Conservation (phyloP, 805 yeast genomes). For the Yarrowia yakushimensis region DNA sequence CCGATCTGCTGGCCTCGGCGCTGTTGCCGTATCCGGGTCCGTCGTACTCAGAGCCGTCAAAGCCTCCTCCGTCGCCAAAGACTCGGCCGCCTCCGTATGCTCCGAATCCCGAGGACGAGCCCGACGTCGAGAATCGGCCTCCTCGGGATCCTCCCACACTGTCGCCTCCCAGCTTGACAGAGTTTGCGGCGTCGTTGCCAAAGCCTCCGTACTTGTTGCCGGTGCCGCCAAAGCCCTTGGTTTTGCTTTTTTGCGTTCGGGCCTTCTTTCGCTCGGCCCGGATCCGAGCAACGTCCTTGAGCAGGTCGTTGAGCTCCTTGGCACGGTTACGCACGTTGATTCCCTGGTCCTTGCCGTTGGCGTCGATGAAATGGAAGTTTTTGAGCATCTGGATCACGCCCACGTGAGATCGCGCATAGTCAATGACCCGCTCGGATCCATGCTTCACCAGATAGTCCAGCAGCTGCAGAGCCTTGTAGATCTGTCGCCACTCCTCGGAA, state of each 20-base stretch:
- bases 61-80: conserved; percentile 44
- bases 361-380: conserved; percentile 89
- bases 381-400: conserved; percentile 82
- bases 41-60: conserved; percentile 37
- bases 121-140: conserved; percentile 24
- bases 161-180: conserved; percentile 2
- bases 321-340: conserved; percentile 90
- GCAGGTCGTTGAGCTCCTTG: conserved; percentile 63
- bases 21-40: conserved; percentile 34
- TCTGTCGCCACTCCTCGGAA: conserved; percentile 97
- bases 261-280: conserved; percentile 87
- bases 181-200: conserved; percentile 37
- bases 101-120: conserved; percentile 30
- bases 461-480: conserved; percentile 88
- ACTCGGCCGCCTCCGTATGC: conserved; percentile 38
- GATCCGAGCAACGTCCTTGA: conserved; percentile 71
- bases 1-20: conserved; percentile 7
- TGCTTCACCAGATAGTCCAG: conserved; percentile 87
- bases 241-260: conserved; percentile 78
- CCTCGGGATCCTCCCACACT: conserved; percentile 17
- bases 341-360: conserved; percentile 94
- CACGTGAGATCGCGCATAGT: conserved; percentile 83
- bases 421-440: conserved; percentile 93
- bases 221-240: conserved; percentile 45
- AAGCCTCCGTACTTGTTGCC: conserved; percentile 40